Evolutionary conservation across 176 grass and related monocot genomes (phyloP).

Genomic region (Stipa capillata): DNA sequence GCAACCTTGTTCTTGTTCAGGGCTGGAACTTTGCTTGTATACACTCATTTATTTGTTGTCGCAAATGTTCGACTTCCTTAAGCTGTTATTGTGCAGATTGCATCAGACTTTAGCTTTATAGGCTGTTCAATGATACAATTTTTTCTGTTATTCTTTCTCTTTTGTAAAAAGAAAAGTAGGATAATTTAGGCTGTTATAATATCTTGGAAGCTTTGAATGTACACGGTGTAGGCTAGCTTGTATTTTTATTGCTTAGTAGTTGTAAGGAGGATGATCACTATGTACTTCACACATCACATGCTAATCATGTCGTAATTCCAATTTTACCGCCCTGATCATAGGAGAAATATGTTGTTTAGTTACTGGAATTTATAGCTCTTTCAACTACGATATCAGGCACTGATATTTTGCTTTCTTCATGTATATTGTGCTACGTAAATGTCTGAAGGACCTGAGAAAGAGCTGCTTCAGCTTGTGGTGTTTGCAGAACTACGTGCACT

Average conservation of each 20-base stretch:
- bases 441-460: constrained; percentile 84
- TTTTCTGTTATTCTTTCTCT: neutral
- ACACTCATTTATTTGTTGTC: neutral
- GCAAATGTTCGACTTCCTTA: neutral
- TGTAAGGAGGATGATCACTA: neutral
- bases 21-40: neutral
- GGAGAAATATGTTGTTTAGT: neutral
- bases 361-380: neutral
- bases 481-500: constrained; percentile 80
- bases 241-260: neutral
- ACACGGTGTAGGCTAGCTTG: neutral
- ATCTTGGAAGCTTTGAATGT: neutral
- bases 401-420: constrained; percentile 4
- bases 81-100: neutral
- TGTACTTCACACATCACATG: neutral
- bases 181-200: neutral
- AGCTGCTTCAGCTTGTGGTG: constrained; percentile 54
- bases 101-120: neutral
- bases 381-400: constrained; percentile 6
- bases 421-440: neutral
- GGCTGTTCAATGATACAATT: neutral
- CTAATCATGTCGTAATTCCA: neutral
- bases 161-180: neutral
- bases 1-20: neutral
- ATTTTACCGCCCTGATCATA: neutral